Evolutionary conservation across 805 yeast species (phyloP), one percentile per base, ranked within the genome.

Genomic region (Myxozyma melibiosi): DNA sequence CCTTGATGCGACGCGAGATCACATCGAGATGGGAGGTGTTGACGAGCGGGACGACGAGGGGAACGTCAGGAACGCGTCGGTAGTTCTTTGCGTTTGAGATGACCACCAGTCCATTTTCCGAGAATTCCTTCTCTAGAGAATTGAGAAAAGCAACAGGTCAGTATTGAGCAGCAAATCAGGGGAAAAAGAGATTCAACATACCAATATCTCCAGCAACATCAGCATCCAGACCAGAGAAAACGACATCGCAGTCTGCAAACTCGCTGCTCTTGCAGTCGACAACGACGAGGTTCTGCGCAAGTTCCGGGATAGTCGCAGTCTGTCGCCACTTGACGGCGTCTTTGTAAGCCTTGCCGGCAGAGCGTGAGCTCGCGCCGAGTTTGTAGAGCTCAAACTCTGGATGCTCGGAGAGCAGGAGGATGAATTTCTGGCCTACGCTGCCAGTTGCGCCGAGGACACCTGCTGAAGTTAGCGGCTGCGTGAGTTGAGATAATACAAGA

Each of bases 401-500:
- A 71, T 94, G 97, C 61, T 87, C 76, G 2, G 90, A 81, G 62
- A 94, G 78, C 47, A 94, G 77, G 46, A 92, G 77, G 60, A 94
- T 91, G 71, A 94, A 94, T 66, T 98, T 82, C 74, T 94, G 99
- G 55, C 99, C 99, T 37, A 94, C 99, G 41, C 96, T 85, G 51
- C 99, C 99, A 11, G 99, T 92, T 65, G 98, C 98, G 49, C 99
- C 99, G 61, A 92, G 79, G 66, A 94, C 97, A 77, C 99, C 99
- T 65, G 28, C 16, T 8, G 22, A 2, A 46, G 18, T 5, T 3
- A 16, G 33, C 18, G 38, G 39, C 31, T 27, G 31, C 22, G 22
- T 5, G 5, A 9, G 20, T 18, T 14, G 22, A 11, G 25, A 2
- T 20, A 11, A 20, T 16, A 22, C 9, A 28, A 33, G 40, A 50